phyloP scores from a whole-genome alignment of 345 rosid species.

The Noccaea bulbosa region DNA sequence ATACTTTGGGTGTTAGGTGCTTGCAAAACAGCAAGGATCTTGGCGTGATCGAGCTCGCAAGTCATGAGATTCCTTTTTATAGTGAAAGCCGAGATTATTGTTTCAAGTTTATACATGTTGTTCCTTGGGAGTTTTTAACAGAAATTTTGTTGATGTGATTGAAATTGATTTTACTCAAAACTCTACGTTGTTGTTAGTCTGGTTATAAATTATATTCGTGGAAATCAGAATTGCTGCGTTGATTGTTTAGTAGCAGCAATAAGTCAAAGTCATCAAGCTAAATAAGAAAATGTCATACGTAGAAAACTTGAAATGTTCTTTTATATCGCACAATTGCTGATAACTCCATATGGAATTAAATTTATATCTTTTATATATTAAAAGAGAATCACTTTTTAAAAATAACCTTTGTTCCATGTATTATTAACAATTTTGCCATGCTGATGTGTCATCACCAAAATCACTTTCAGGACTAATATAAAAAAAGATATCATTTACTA shows the following conservation, averaged over 20 bases:
- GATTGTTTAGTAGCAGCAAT: too few species aligned
- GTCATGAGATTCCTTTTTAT: conserved; percentile 37
- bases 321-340: too few species aligned
- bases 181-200: background rate
- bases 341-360: too few species aligned
- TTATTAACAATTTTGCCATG: too few species aligned
- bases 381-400: too few species aligned
- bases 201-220: background rate
- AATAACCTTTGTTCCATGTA: too few species aligned
- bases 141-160: conserved; percentile 23
- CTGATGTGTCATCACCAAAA: too few species aligned
- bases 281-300: background rate
- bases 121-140: background rate
- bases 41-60: conserved; percentile 97
- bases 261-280: background rate
- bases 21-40: conserved; percentile 89
- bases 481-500: too few species aligned
- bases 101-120: conserved; percentile 6
- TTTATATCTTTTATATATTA: too few species aligned
- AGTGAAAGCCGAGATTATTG: background rate
- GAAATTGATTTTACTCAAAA: background rate
- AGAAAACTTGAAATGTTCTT: background rate
- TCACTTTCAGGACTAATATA: too few species aligned
- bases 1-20: conserved; percentile 56
- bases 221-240: background rate